Evolutionary conservation across 495 filamentous ascomycete genomes (phyloP), one percentile per base, ranked within the genome.

Genomic region (Penicillium odoratum): DNA sequence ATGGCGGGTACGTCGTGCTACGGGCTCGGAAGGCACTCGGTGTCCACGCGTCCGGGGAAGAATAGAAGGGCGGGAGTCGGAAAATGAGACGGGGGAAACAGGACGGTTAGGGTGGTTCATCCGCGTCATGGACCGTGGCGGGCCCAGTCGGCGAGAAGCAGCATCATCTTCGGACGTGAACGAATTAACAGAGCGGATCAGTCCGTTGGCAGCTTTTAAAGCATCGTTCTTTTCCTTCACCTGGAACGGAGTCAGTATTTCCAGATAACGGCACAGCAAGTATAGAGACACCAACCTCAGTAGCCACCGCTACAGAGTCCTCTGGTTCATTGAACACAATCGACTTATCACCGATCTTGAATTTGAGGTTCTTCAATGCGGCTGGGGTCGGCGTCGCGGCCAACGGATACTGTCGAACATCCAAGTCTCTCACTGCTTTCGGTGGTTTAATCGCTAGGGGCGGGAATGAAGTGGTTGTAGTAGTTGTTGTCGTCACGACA

Each of bases 401-500:
- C 36, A 99, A 79, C 48, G 95, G 95, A 71, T 93, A 99, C 59
- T 90, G 81, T 66, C 96, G 93, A 8, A 89, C 79, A 72, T 98
- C 93, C 48, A 96, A 84, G 48, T 89, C 83, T 43, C 80, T 73
- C 15, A 92, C 77, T 25, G 89, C 84, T 47, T 85, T 84, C 28
- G 93, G 89, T 45, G 89, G 85, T 56, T 84, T 85, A 62, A 97
- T 83, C 48, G 89, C 70, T 11, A 98, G 73, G 16, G 92, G 93
- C 13, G 94, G 93, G 57, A 94, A 93, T 5, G 85, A 86, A 34
- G 91, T 88, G 21, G 94, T 97, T 0, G 93, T 97, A 1, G 91
- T 96, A 0, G 93, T 98, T 0, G 93, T 98, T 0, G 94, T 97
- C 5, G 93, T 98, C 58, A 97, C 86, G 8, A 90, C 84, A 2